Evolutionary conservation across 2,329 filamentous ascomycete species (phyloP).

Genomic region (Paraphoma sp.): DNA sequence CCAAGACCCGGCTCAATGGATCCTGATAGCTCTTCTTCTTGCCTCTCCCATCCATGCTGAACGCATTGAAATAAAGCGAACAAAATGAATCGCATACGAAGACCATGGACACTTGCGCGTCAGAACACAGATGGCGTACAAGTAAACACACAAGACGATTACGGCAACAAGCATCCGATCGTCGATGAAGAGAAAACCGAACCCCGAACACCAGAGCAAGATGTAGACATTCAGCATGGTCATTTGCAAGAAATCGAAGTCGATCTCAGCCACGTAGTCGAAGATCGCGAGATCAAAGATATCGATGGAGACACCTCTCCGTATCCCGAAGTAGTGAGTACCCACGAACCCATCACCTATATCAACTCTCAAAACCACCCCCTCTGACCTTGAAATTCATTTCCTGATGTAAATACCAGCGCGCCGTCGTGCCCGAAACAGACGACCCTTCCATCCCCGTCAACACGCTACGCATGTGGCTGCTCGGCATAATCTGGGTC

Average conservation of each 20-base stretch:
- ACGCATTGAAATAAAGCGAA: not conserved
- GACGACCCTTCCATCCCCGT: constrained; percentile 14
- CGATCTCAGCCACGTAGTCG: not conserved
- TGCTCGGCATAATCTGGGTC: constrained; percentile 35
- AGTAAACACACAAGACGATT: not conserved
- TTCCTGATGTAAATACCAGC: not conserved
- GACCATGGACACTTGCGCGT: not conserved
- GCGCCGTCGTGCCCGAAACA: not conserved
- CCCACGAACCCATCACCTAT: not conserved
- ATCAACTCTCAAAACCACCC: not conserved
- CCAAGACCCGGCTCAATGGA: not conserved
- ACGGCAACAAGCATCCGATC: not conserved
- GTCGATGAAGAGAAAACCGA: not conserved
- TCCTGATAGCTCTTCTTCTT: not conserved
- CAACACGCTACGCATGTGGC: constrained; percentile 41
- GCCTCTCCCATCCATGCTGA: not conserved
- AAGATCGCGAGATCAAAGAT: not conserved
- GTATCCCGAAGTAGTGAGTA: not conserved
- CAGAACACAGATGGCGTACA: not conserved
- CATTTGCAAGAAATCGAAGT: not conserved
- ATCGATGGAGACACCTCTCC: not conserved
- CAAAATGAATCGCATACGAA: not conserved
- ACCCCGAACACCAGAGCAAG: not conserved
- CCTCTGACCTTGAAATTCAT: too few relatives aligned
- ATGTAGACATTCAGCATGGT: not conserved